Conservation (phyloP, 2,329 filamentous ascomycete species). For the Penicillium psychrosexuale region DNA sequence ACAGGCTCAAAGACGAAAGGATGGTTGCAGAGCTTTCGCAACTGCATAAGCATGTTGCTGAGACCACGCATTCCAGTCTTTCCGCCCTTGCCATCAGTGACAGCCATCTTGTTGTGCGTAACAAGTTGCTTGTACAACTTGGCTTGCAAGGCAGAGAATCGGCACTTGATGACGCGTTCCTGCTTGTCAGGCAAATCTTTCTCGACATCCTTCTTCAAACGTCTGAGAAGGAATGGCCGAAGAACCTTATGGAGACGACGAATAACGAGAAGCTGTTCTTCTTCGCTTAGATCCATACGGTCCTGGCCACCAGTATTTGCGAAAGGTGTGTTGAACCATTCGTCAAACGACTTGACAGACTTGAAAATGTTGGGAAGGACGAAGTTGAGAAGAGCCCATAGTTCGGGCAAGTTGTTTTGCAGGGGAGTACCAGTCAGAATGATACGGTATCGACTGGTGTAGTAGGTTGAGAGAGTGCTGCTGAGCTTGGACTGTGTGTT, state of each 20-base stretch:
- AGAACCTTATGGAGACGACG: constrained; percentile 97
- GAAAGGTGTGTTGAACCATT: constrained; percentile 99
- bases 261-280: constrained; percentile 98
- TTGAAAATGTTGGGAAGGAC: constrained; percentile 98
- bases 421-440: constrained; percentile 96
- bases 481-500: constrained; percentile 95
- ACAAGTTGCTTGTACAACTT: constrained; percentile 98
- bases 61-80: constrained; percentile 91
- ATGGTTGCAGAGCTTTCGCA: constrained; percentile 98
- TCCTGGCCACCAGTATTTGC: constrained; percentile 97
- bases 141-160: constrained; percentile 89
- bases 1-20: constrained; percentile 98
- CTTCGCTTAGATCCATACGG: constrained; percentile 98
- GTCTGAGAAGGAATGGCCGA: constrained; percentile 92
- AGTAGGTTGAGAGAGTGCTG: constrained; percentile 91
- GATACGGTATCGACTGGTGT: constrained; percentile 88
- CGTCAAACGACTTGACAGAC: constrained; percentile 96
- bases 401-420: constrained; percentile 92
- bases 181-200: constrained; percentile 99
- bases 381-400: constrained; percentile 98
- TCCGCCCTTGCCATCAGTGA: constrained; percentile 91
- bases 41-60: constrained; percentile 99
- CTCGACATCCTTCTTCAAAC: constrained; percentile 99
- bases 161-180: constrained; percentile 98
- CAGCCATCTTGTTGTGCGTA: constrained; percentile 88